Conservation (phyloP, 1,139 yeast species). For the Zygosaccharomyces sapae region DNA sequence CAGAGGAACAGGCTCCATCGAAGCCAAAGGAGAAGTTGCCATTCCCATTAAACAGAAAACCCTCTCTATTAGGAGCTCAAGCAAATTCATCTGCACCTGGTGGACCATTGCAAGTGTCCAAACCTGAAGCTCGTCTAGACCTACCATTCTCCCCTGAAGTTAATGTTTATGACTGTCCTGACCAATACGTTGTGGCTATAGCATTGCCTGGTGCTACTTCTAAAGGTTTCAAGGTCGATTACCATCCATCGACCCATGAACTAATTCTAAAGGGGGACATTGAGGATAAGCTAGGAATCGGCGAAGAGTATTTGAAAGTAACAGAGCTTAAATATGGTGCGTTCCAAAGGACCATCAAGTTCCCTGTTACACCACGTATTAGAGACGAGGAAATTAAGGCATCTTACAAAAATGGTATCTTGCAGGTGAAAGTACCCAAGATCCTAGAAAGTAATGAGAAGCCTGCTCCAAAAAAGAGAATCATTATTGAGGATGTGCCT, state of each 20-base stretch:
- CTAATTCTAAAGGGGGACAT: slow-evolving; percentile 46
- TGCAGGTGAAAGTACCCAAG: slow-evolving; percentile 51
- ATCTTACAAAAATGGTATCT: slow-evolving; percentile 46
- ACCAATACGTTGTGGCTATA: slow-evolving; percentile 43
- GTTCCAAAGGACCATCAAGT: slow-evolving; percentile 51
- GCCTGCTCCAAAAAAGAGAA: slow-evolving; percentile 41
- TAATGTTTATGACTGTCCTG: slow-evolving; percentile 48
- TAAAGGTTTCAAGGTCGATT: slow-evolving; percentile 49
- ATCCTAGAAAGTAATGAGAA: slow-evolving; percentile 29
- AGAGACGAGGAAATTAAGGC: slow-evolving; percentile 52
- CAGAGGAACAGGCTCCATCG: slow-evolving; percentile 11
- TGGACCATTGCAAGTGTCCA: slow-evolving; percentile 44
- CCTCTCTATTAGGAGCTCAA: slow-evolving; percentile 28
- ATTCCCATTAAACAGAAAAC: slow-evolving; percentile 21
- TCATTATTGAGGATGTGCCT: slow-evolving; percentile 41
- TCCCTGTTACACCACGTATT: slow-evolving; percentile 50
- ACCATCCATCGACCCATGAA: slow-evolving; percentile 51
- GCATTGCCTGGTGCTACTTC: slow-evolving; percentile 54
- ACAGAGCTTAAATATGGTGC: slow-evolving; percentile 49
- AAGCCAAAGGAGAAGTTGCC: slow-evolving; percentile 16
- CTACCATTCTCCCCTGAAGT: slow-evolving; percentile 53
- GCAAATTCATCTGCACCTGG: slow-evolving; percentile 40
- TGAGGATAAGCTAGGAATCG: slow-evolving; percentile 39
- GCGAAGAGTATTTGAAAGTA: slow-evolving; percentile 37
- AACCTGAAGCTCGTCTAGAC: slow-evolving; percentile 42